phyloP scores from a whole-genome alignment of 371 early-diverging fungal genomes.

The Mucor piriformis region DNA sequence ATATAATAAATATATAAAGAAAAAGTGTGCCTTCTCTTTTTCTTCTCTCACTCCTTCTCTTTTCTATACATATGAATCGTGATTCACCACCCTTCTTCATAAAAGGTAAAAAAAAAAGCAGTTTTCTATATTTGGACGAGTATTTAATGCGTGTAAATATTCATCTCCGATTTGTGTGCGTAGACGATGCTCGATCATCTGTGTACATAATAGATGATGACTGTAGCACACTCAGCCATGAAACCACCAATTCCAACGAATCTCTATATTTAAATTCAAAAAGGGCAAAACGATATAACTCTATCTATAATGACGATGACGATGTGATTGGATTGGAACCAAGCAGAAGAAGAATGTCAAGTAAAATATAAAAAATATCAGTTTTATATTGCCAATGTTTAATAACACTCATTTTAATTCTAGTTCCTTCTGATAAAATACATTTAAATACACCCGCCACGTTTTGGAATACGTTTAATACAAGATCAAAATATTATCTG shows the following conservation, averaged over 20 bases:
- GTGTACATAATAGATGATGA: constrained; percentile 15
- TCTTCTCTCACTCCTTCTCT: neutral
- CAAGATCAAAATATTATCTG: constrained; percentile 78
- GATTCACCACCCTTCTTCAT: constrained; percentile 13
- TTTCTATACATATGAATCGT: neutral
- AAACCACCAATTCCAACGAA: constrained; percentile 9
- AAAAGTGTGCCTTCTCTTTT: neutral
- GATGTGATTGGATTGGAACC: neutral
- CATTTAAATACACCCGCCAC: neutral
- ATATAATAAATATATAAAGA: neutral
- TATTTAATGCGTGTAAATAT: constrained; percentile 1
- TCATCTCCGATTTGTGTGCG: neutral
- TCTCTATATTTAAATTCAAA: constrained; percentile 8
- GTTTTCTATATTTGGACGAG: constrained; percentile 1
- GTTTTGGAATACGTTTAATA: constrained; percentile 17
- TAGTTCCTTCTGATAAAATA: constrained; percentile 18
- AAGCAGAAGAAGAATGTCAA: constrained; percentile 1
- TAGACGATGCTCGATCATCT: constrained; percentile 7
- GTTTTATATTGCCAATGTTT: neutral
- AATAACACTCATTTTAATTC: neutral
- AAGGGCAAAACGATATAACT: neutral
- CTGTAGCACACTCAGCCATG: constrained; percentile 16
- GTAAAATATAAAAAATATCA: neutral
- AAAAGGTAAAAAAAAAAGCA: constrained; percentile 5
- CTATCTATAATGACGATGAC: neutral